Percentiles rank a stretch among this genome's conserved stretches.
Evolutionary conservation across 23 red algal genomes (phyloP).

Genomic region (Cyanidiococcus yangmingshanensis): DNA sequence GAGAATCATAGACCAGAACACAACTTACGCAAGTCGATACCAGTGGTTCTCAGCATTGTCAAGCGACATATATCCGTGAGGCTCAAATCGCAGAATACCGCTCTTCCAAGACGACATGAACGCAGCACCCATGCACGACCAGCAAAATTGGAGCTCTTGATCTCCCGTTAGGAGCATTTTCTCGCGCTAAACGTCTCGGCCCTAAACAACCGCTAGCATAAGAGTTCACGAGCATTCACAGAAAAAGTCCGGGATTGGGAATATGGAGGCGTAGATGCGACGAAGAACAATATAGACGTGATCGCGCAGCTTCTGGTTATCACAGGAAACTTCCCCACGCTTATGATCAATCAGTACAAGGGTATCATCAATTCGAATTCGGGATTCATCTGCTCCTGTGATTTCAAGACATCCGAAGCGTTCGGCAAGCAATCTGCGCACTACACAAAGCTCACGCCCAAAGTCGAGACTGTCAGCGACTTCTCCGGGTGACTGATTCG

Average conservation of each 20-base stretch:
- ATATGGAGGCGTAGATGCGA: constrained; percentile 72
- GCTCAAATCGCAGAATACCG: no score
- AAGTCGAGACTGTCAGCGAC: neutral
- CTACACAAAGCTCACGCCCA: constrained; percentile 34
- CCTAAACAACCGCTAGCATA: no score
- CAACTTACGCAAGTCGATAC: no score
- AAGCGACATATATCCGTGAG: no score
- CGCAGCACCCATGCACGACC: no score
- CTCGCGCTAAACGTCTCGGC: no score
- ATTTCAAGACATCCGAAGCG: constrained; percentile 58
- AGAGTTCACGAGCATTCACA: constrained; percentile 54
- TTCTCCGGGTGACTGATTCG: neutral
- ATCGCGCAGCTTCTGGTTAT: constrained; percentile 37
- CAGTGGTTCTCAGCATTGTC: no score
- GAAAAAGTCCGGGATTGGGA: constrained; percentile 85
- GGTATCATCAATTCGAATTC: constrained; percentile 49
- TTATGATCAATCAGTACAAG: constrained; percentile 66
- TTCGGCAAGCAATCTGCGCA: constrained; percentile 55
- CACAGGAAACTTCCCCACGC: constrained; percentile 65
- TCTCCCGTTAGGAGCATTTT: no score
- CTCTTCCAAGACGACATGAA: no score
- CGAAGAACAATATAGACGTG: constrained; percentile 59
- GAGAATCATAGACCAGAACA: no score
- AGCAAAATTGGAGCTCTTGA: no score
- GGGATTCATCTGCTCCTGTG: constrained; percentile 27